These are phyloP conservation scores for Cyberlindnera meyerae DNA, from an alignment of 805 yeast genomes.

Conservation along the genomic window DNA sequence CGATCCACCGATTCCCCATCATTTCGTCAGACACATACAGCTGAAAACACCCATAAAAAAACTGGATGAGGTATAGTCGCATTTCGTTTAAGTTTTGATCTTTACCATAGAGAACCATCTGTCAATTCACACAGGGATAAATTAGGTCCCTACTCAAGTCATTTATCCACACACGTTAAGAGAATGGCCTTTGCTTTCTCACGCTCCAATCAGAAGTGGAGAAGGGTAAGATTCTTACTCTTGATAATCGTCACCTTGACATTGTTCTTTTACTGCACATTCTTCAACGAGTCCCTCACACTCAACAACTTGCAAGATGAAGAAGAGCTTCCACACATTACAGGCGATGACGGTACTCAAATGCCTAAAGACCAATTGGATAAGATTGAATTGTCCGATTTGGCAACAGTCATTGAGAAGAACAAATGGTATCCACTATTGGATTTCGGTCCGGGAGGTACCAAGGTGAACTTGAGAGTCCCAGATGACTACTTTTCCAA, in stretches of 20 bases:
- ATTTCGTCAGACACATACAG: too few species aligned
- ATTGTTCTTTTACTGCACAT: constrained; percentile 24
- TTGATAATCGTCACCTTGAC: constrained; percentile 15
- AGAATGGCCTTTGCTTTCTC: too few species aligned
- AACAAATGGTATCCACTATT: constrained; percentile 37
- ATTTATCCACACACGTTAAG: too few species aligned
- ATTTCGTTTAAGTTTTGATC: too few species aligned
- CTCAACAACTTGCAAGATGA: constrained; percentile 23
- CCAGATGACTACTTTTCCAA: constrained; percentile 20
- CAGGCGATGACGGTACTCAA: constrained; percentile 6
- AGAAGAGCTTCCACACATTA: constrained; percentile 23
- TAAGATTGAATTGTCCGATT: constrained; percentile 5
- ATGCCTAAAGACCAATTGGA: constrained; percentile 5
- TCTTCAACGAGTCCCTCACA: constrained; percentile 22
- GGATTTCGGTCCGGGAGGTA: constrained; percentile 15
- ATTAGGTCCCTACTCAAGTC: too few species aligned
- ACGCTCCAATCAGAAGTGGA: constrained; percentile 14
- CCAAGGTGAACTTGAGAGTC: constrained; percentile 10
- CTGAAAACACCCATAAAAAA: too few species aligned
- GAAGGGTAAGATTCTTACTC: constrained; percentile 15
- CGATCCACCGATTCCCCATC: too few species aligned
- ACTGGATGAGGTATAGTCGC: too few species aligned
- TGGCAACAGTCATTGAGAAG: constrained; percentile 26
- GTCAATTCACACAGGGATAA: too few species aligned
- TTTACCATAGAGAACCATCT: too few species aligned